These are phyloP conservation scores for Penicillium occitanis DNA, from an alignment of 2,329 filamentous ascomycete species.

Conservation along the genomic window DNA sequence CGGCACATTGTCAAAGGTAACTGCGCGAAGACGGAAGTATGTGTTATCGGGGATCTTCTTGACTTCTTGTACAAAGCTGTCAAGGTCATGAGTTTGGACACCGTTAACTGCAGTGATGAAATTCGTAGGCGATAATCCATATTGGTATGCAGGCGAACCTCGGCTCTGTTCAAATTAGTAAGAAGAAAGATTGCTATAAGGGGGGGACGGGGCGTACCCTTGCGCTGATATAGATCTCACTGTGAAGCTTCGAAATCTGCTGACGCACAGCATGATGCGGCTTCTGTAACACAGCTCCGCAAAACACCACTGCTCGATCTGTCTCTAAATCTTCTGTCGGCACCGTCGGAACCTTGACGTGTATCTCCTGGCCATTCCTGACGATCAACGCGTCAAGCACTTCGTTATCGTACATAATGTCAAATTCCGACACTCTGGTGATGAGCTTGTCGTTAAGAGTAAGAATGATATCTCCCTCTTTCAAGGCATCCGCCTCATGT, in stretches of 20 bases:
- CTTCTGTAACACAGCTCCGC: slow-evolving; percentile 86
- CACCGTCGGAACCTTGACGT: slow-evolving; percentile 77
- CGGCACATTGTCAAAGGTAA: slow-evolving; percentile 96
- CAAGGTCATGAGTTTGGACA: slow-evolving; percentile 75
- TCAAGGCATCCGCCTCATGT: slow-evolving; percentile 59
- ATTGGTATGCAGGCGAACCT: slow-evolving; percentile 82
- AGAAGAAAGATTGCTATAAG: background rate
- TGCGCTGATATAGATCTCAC: slow-evolving; percentile 92
- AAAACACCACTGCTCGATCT: slow-evolving; percentile 87
- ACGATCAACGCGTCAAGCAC: slow-evolving; percentile 81
- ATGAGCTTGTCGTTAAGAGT: slow-evolving; percentile 89
- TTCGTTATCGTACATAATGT: slow-evolving; percentile 93
- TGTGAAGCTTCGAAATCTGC: slow-evolving; percentile 94
- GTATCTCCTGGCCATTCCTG: slow-evolving; percentile 76
- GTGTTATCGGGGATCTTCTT: slow-evolving; percentile 92
- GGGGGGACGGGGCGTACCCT: slow-evolving; percentile 46
- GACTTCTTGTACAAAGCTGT: slow-evolving; percentile 76
- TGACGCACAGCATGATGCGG: slow-evolving; percentile 96
- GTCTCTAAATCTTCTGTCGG: slow-evolving; percentile 90
- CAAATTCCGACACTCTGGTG: slow-evolving; percentile 87
- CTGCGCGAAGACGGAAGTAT: slow-evolving; percentile 95
- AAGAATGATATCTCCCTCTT: slow-evolving; percentile 89
- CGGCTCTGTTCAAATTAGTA: slow-evolving; percentile 54
- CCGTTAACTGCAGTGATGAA: slow-evolving; percentile 97
- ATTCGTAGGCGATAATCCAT: slow-evolving; percentile 91